Percentiles rank a stretch among this genome's conserved stretches.
phyloP scores from a whole-genome alignment of 108 stramenopile genomes.

The Fragilaria radians region DNA sequence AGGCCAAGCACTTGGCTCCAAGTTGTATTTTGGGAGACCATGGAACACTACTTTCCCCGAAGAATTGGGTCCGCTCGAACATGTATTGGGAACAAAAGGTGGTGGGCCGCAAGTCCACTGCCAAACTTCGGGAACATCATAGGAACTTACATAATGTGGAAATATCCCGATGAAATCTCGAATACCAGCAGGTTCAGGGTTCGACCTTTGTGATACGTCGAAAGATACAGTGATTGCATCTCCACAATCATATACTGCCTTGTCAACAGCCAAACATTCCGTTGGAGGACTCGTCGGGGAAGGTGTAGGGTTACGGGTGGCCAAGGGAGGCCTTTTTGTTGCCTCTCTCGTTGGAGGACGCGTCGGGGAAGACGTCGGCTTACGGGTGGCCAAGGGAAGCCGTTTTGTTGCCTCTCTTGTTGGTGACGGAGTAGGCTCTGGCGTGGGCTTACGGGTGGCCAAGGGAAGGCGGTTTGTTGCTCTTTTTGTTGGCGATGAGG shows the following conservation, averaged over 20 bases:
- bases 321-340: no score
- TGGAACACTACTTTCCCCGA: background rate
- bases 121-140: background rate
- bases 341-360: background rate
- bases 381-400: background rate
- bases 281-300: background rate
- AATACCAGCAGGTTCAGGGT: background rate
- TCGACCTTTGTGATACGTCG: background rate
- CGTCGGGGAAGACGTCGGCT: background rate
- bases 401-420: background rate
- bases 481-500: no score
- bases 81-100: background rate
- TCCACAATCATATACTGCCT: background rate
- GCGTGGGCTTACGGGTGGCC: background rate
- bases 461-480: no score
- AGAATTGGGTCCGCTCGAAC: background rate
- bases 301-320: background rate
- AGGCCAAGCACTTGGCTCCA: background rate
- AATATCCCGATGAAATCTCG: background rate
- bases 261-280: background rate
- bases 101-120: background rate
- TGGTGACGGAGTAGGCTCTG: background rate
- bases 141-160: background rate
- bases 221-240: background rate
- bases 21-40: background rate